These are phyloP conservation scores for Anthostomella pinea DNA, from an alignment of 2,329 filamentous ascomycete genomes.

Conservation along the genomic window DNA sequence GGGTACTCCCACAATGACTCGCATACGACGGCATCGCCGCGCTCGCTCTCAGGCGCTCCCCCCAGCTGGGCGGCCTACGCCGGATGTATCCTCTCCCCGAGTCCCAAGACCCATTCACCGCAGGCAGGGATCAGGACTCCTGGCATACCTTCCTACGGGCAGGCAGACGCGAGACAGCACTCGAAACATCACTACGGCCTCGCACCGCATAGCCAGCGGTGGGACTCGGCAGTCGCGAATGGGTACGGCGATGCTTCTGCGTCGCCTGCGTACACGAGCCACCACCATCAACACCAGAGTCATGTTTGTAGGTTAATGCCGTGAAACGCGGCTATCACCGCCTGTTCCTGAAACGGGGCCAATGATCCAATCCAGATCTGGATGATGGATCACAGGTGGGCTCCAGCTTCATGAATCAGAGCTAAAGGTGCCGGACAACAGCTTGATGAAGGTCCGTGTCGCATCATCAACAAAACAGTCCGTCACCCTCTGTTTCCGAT, in stretches of 20 bases:
- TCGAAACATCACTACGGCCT: conserved; percentile 35
- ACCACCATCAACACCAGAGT: conserved; percentile 28
- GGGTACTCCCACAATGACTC: conserved; percentile 39
- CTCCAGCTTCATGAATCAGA: too few relatives aligned
- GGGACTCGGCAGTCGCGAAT: conserved; percentile 23
- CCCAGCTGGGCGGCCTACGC: conserved; percentile 47
- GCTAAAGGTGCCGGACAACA: too few relatives aligned
- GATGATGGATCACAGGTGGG: too few relatives aligned
- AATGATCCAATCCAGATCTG: too few relatives aligned
- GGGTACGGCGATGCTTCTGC: conserved; percentile 23
- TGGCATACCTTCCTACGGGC: conserved; percentile 36
- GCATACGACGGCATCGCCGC: conserved; percentile 49
- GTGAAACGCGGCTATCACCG: too few relatives aligned
- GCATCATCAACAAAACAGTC: too few relatives aligned
- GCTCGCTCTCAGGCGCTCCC: conserved; percentile 46
- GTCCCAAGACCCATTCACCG: conserved; percentile 35
- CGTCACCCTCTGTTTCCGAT: too few relatives aligned
- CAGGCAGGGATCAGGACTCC: conserved; percentile 33
- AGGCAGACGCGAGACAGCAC: conserved; percentile 33
- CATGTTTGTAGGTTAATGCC: too few relatives aligned
- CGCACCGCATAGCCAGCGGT: conserved; percentile 29
- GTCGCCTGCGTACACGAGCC: conserved; percentile 21
- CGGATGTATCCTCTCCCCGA: conserved; percentile 42
- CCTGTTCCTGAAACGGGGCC: too few relatives aligned
- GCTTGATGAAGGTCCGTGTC: too few relatives aligned